Evolutionary conservation across 2,329 filamentous ascomycete genomes (phyloP).

Genomic region (Beauveria medogensis): DNA sequence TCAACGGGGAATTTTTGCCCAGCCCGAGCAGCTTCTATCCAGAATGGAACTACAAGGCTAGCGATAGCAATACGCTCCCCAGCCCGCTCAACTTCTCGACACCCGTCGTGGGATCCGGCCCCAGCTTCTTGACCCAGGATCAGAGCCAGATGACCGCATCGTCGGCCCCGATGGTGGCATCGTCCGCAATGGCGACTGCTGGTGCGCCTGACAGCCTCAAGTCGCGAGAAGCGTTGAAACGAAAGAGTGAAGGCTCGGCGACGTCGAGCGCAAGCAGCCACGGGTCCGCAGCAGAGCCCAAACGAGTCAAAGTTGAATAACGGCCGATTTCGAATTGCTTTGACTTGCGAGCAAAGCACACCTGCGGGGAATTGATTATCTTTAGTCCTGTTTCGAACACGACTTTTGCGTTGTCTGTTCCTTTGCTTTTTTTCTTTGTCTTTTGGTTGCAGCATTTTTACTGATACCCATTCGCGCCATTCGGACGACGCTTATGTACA

Average conservation of each 20-base stretch:
- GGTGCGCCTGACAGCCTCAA: neutral
- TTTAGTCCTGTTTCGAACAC: neutral
- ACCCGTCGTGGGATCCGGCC: slow-evolving; percentile 56
- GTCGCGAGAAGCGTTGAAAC: slow-evolving; percentile 7
- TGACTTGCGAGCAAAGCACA: neutral
- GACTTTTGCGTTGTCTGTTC: neutral
- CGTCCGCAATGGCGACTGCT: neutral
- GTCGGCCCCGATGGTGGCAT: neutral
- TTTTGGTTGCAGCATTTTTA: neutral
- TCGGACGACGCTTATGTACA: slow-evolving; percentile 7
- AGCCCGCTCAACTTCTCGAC: slow-evolving; percentile 92
- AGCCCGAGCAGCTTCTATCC: slow-evolving; percentile 89
- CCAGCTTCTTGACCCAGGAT: slow-evolving; percentile 56
- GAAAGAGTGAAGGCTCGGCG: slow-evolving; percentile 7
- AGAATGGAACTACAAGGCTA: slow-evolving; percentile 71
- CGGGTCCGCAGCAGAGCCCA: neutral
- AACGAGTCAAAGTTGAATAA: slow-evolving; percentile 13
- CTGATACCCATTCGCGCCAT: slow-evolving; percentile 8
- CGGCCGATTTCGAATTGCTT: neutral
- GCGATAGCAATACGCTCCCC: slow-evolving; percentile 77
- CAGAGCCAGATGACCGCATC: slow-evolving; percentile 17
- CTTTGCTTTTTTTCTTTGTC: neutral
- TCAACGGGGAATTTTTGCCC: slow-evolving; percentile 78
- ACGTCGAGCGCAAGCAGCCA: neutral
- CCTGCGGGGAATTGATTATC: neutral